A percentile compares a stretch with the other conserved stretches of the same genome.
Conservation (phyloP, 1,139 yeast genomes). For the Candida dubliniensis region DNA sequence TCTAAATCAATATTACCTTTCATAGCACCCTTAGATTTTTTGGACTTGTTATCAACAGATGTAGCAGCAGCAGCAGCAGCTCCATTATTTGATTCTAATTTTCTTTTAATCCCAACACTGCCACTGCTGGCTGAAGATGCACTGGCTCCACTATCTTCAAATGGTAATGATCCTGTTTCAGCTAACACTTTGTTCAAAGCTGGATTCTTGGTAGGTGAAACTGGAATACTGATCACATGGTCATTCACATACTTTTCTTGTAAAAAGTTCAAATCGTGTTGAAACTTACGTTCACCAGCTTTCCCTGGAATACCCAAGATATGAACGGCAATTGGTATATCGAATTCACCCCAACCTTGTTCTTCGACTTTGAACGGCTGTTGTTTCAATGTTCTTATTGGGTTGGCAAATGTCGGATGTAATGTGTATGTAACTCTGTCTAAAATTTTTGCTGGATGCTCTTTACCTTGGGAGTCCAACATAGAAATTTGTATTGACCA, state of each 20-base stretch:
- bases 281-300: slow-evolving; percentile 82
- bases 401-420: slow-evolving; percentile 94
- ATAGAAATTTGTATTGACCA: slow-evolving; percentile 82
- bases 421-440: slow-evolving; percentile 91
- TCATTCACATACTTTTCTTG: slow-evolving; percentile 76
- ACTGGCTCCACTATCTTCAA: slow-evolving; percentile 26
- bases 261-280: slow-evolving; percentile 86
- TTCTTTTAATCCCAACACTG: slow-evolving; percentile 11
- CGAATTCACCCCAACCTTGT: slow-evolving; percentile 99
- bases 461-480: slow-evolving; percentile 78
- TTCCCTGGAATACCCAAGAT: slow-evolving; percentile 66
- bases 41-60: slow-evolving; percentile 43
- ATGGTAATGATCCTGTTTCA: slow-evolving; percentile 81
- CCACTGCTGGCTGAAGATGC: slow-evolving; percentile 6
- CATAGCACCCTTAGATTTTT: slow-evolving; percentile 62
- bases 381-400: slow-evolving; percentile 75
- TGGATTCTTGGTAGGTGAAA: slow-evolving; percentile 61
- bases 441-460: slow-evolving; percentile 82
- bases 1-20: slow-evolving; percentile 85
- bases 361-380: slow-evolving; percentile 91
- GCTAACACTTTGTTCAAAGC: slow-evolving; percentile 65
- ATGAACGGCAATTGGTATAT: slow-evolving; percentile 76
- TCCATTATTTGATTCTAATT: slow-evolving; percentile 17
- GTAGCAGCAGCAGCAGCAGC: slow-evolving; percentile 22
- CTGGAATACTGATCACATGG: slow-evolving; percentile 72